Base-by-base conservation (phyloP, 495 filamentous ascomycete species). In the Niebla homalea region DNA sequence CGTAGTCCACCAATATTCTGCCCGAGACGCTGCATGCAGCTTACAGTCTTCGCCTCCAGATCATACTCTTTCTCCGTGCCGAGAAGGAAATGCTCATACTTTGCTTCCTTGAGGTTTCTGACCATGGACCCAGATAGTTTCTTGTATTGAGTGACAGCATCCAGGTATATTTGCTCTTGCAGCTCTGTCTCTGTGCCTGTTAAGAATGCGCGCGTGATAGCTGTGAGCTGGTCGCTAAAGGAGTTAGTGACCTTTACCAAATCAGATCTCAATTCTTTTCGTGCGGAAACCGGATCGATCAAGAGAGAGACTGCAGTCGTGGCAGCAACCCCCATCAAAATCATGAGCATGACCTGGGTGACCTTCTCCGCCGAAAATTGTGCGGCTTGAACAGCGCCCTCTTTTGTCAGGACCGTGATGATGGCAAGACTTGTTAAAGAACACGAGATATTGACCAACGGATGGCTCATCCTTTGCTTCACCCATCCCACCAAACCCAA, bases 1-100 rank as follows among this genome's bases (percentile, higher is more conserved):
- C 88, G 78, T 61, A 98, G 67, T 3, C 90, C 92, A 58, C 92
- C 90, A 53, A 97, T 79, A 56, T 88, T 86, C 61, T 98, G 92
- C 11, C 85, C 79, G 36, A 98, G 76, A 39, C 80, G 81, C 57
- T 94, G 87, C 67, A 95, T 78, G 55, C 84, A 92, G 46, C 85
- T 81, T 19, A 94, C 81, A 14, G 97, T 73, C 5, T 76, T 82
- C 49, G 80, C 79, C 59, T 95, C 85, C 7, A 92, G 67, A 35
- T 79, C 71, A 62, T 94, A 95, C 56, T 92, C 73, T 48, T 75
- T 78, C 60, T 96, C 92, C 1, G 81, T 84, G 1, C 92, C 92
- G 4, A 84, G 62, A 5, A 94, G 68, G 57, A 84, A 94, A 57
- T 95, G 87, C 64, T 98, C 92, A 51, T 84, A 84, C 59, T 89